These are phyloP conservation scores for Rhodocollybia butyracea DNA, from an alignment of 768 basidiomycete species.

Conservation along the genomic window DNA sequence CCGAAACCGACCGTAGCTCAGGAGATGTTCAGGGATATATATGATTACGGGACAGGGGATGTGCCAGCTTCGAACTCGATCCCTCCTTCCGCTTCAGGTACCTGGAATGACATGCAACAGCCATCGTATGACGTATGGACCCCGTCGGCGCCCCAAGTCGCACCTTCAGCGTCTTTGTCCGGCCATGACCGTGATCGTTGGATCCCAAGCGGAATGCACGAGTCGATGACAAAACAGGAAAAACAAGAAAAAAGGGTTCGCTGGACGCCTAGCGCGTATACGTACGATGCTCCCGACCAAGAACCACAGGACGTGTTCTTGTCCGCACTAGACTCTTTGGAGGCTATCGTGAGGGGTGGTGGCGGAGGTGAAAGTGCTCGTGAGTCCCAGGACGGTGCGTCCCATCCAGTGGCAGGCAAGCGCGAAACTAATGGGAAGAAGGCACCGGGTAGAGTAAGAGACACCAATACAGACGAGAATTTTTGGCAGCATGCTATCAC, in stretches of 20 bases:
- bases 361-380: neutral
- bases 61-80: neutral
- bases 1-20: conserved; percentile 2
- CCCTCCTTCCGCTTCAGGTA: neutral
- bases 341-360: neutral
- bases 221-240: neutral
- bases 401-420: neutral
- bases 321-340: neutral
- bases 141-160: neutral
- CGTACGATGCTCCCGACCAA: neutral
- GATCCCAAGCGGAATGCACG: neutral
- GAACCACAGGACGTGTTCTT: neutral
- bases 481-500: conserved; percentile 6
- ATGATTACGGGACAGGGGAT: neutral
- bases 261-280: conserved; percentile 1
- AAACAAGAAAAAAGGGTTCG: conserved; percentile 4
- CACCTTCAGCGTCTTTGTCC: neutral
- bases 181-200: neutral
- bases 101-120: neutral
- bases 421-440: neutral
- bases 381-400: neutral
- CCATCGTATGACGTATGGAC: neutral
- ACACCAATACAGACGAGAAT: conserved; percentile 46
- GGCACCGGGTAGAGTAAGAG: conserved; percentile 37
- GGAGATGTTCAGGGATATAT: conserved; percentile 2